These are phyloP conservation scores for Trichoderma semiorbis DNA, from an alignment of 2,329 filamentous ascomycete species.

Conservation along the genomic window DNA sequence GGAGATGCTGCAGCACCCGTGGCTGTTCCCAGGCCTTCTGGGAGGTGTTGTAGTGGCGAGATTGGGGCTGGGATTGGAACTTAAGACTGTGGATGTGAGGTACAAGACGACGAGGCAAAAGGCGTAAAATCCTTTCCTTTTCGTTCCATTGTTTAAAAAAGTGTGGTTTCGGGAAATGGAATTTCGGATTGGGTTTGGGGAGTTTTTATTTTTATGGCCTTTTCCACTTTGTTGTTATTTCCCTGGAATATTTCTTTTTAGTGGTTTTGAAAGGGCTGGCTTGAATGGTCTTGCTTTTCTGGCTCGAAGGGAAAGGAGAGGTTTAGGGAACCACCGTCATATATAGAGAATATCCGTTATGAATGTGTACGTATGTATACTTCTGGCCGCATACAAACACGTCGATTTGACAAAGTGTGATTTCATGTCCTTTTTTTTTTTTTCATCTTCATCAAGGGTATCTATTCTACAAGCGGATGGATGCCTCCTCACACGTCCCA, in stretches of 20 bases:
- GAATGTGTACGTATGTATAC: neutral
- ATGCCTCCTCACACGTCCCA: conserved; percentile 18
- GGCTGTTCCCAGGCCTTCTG: conserved; percentile 81
- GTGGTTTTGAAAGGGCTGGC: neutral
- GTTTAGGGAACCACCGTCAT: neutral
- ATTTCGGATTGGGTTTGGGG: neutral
- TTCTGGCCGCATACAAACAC: neutral
- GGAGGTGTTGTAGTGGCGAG: conserved; percentile 70
- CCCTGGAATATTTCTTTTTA: neutral
- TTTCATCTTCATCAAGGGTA: conserved; percentile 34
- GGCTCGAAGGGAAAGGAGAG: neutral
- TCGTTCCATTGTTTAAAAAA: neutral
- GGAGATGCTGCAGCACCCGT: conserved; percentile 89
- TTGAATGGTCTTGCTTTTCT: neutral
- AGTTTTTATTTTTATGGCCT: neutral
- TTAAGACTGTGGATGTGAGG: conserved; percentile 27
- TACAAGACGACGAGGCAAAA: conserved; percentile 27
- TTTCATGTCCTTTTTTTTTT: neutral
- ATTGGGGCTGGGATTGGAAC: conserved; percentile 66
- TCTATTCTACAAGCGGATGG: conserved; percentile 37
- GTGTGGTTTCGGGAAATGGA: neutral
- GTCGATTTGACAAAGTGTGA: neutral
- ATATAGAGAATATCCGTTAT: neutral
- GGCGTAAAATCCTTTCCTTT: conserved; percentile 14
- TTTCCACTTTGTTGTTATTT: neutral